Percentiles rank a stretch among this genome's conserved stretches.
Evolutionary conservation across 805 yeast genomes (phyloP).

Genomic region (Vanderwaltozyma tropicalis): DNA sequence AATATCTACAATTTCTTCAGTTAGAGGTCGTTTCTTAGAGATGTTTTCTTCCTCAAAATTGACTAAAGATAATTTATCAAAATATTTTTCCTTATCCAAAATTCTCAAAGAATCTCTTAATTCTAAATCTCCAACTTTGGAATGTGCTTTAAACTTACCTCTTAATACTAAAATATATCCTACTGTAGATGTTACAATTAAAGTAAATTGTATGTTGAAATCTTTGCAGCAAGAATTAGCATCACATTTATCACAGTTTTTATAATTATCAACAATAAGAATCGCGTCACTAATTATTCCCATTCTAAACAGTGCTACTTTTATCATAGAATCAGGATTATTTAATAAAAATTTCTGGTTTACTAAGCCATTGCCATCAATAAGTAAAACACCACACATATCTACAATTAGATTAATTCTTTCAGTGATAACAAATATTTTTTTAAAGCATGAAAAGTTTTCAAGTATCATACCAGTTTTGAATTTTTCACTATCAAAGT

Average conservation of each 20-base stretch:
- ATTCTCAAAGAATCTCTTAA: constrained; percentile 14
- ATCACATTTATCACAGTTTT: constrained; percentile 1
- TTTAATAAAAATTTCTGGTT: constrained; percentile 4
- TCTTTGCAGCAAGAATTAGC: constrained; percentile 1
- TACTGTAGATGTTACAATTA: constrained; percentile 13
- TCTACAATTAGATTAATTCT: constrained; percentile 15
- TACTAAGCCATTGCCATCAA: constrained; percentile 10
- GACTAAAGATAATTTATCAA: too few relatives aligned
- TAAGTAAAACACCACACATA: constrained; percentile 15
- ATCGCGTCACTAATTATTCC: constrained; percentile 20
- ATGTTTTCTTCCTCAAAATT: too few relatives aligned
- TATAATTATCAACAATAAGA: constrained; percentile 7
- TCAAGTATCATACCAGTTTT: constrained; percentile 1
- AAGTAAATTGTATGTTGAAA: constrained; percentile 6
- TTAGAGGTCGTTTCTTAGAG: too few relatives aligned
- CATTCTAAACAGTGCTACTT: constrained; percentile 13
- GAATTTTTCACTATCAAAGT: not conserved
- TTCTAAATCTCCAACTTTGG: constrained; percentile 12
- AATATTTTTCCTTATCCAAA: constrained; percentile 5
- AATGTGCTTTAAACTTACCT: constrained; percentile 11
- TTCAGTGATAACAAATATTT: constrained; percentile 19
- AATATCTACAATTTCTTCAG: too few relatives aligned
- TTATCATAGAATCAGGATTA: constrained; percentile 6
- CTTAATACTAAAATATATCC: constrained; percentile 16
- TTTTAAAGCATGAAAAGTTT: constrained; percentile 13